Percentiles rank a stretch among this genome's conserved stretches.
phyloP scores from a whole-genome alignment of 78 protist species.

The Creolimax fragrantissima region DNA sequence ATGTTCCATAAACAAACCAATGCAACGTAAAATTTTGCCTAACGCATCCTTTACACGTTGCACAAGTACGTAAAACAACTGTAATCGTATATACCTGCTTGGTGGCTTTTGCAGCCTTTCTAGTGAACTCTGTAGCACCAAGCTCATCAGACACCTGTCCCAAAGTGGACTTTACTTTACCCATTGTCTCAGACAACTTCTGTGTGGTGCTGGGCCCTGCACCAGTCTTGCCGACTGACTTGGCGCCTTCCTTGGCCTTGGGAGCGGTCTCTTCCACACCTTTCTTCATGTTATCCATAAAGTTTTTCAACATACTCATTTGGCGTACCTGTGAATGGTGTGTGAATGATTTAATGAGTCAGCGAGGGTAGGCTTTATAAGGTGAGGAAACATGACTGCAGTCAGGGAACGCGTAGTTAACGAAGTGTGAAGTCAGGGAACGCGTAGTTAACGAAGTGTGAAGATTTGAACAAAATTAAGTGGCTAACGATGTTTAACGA shows the following conservation, averaged over 20 bases:
- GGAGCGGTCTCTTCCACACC: background rate
- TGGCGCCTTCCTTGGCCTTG: background rate
- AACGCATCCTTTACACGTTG: no score
- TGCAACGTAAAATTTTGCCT: no score
- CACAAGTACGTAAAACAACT: no score
- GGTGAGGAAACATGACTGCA: no score
- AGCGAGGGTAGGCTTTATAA: no score
- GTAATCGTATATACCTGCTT: background rate
- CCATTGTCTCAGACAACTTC: background rate
- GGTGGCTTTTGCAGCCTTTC: background rate
- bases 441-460: no score
- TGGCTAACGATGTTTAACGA: no score
- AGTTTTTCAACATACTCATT: background rate
- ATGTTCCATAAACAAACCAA: no score
- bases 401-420: no score
- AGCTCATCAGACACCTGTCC: background rate
- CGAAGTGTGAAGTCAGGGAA: no score
- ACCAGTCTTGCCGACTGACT: background rate
- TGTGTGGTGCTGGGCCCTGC: background rate
- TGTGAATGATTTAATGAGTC: no score
- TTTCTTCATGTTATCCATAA: background rate
- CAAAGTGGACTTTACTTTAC: background rate
- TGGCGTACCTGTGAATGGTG: background rate
- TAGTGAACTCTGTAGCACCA: background rate
- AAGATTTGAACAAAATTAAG: no score